Conservation (phyloP, 208 protist genomes). For the Wallacemonas rigidus region DNA sequence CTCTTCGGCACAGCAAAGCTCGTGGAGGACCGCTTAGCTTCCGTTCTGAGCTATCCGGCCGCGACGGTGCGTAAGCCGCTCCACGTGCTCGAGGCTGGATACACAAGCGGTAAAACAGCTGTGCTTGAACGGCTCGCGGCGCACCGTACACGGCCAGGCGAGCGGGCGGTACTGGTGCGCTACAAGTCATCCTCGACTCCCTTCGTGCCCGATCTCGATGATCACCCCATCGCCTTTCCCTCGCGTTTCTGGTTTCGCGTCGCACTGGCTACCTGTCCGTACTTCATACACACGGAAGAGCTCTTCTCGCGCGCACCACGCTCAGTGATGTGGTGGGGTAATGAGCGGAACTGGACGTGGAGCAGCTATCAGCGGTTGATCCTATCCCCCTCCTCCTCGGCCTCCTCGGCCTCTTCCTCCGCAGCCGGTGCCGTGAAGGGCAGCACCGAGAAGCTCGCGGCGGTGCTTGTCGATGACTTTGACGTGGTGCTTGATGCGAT, state of each 20-base stretch:
- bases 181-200: slow-evolving; percentile 73
- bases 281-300: slow-evolving; percentile 71
- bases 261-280: slow-evolving; percentile 70
- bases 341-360: slow-evolving; percentile 79
- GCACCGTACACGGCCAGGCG: slow-evolving; percentile 35
- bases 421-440: slow-evolving; percentile 20
- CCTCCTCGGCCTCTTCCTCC: slow-evolving; percentile 13
- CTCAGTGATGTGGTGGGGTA: slow-evolving; percentile 75
- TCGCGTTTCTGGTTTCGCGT: slow-evolving; percentile 86
- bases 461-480: slow-evolving; percentile 77
- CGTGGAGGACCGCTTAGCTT: slow-evolving; percentile 74
- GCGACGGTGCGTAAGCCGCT: slow-evolving; percentile 60
- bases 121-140: slow-evolving; percentile 65
- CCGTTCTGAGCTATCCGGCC: slow-evolving; percentile 59
- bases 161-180: slow-evolving; percentile 70
- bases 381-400: slow-evolving; percentile 18
- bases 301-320: slow-evolving; percentile 74
- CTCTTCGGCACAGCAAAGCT: slow-evolving; percentile 81
- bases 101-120: slow-evolving; percentile 73
- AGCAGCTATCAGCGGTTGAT: slow-evolving; percentile 64
- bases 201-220: slow-evolving; percentile 78
- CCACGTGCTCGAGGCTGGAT: slow-evolving; percentile 77
- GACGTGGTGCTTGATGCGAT: slow-evolving; percentile 75
- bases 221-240: slow-evolving; percentile 79
- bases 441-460: slow-evolving; percentile 28